phyloP scores from a whole-genome alignment of 192 early-diverging fungal species.

The Geranomyces michiganensis region DNA sequence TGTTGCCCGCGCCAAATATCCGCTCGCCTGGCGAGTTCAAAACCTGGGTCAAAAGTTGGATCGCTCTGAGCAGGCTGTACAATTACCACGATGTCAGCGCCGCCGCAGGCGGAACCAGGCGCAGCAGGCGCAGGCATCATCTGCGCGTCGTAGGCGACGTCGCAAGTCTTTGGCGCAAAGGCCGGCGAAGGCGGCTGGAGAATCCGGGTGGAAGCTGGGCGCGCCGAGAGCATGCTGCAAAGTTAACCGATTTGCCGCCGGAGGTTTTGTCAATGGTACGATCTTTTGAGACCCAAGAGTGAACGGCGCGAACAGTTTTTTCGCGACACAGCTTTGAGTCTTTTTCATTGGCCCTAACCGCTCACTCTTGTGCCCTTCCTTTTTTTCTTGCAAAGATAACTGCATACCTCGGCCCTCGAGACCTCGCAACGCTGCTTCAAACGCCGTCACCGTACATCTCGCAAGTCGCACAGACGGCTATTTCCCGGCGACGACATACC shows the following conservation, averaged over 20 bases:
- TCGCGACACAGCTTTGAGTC: background rate
- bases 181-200: background rate
- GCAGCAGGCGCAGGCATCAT: background rate
- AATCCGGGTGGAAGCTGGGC: too few species aligned
- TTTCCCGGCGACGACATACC: conserved; percentile 25
- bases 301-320: background rate
- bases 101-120: background rate
- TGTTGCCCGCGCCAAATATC: conserved; percentile 13
- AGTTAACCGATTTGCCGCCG: conserved; percentile 25
- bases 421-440: conserved; percentile 29
- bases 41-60: conserved; percentile 32
- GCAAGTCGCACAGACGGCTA: conserved; percentile 14
- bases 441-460: conserved; percentile 14
- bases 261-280: conserved; percentile 26
- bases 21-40: conserved; percentile 29
- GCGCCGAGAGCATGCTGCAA: background rate
- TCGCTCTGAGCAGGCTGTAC: conserved; percentile 31
- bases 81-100: conserved; percentile 16
- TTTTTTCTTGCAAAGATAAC: conserved; percentile 20
- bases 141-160: background rate
- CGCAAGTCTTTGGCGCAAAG: background rate
- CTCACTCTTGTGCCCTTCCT: background rate
- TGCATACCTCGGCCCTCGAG: conserved; percentile 24
- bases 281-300: background rate
- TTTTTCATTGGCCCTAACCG: too few species aligned